phyloP scores from a whole-genome alignment of 768 basidiomycete species.

The Naematelia encephala region DNA sequence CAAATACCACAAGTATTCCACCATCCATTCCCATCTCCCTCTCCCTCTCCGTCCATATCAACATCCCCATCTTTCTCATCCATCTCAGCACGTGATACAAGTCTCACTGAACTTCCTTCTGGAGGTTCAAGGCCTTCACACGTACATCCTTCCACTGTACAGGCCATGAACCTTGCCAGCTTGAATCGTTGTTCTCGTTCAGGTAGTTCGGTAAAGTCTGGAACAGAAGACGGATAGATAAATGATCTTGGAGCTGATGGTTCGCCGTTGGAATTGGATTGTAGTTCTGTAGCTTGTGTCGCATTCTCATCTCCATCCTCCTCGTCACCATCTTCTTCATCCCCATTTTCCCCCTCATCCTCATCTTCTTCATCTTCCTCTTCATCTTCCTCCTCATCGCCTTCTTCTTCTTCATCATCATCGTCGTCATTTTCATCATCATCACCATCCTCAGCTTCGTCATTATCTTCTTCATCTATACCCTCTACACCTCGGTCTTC shows the following conservation, averaged over 20 bases:
- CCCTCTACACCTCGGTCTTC: slow-evolving; percentile 11
- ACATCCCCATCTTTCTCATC: slow-evolving; percentile 66
- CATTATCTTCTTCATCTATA: slow-evolving; percentile 9
- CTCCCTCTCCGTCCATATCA: slow-evolving; percentile 58
- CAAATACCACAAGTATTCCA: slow-evolving; percentile 46
- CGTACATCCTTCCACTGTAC: slow-evolving; percentile 58
- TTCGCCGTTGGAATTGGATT: background rate
- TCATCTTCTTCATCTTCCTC: slow-evolving; percentile 11
- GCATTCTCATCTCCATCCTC: slow-evolving; percentile 16
- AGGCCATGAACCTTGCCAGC: slow-evolving; percentile 76
- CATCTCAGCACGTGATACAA: slow-evolving; percentile 47
- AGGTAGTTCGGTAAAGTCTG: slow-evolving; percentile 24
- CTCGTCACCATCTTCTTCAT: slow-evolving; percentile 8
- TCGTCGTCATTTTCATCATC: slow-evolving; percentile 13
- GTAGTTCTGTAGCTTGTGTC: slow-evolving; percentile 5
- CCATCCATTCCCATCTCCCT: slow-evolving; percentile 61
- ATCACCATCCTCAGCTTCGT: slow-evolving; percentile 12
- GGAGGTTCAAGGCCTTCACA: slow-evolving; percentile 73
- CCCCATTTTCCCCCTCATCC: slow-evolving; percentile 2
- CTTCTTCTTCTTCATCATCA: slow-evolving; percentile 7
- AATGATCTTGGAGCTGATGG: background rate
- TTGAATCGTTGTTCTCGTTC: slow-evolving; percentile 53
- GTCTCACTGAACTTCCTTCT: slow-evolving; percentile 59
- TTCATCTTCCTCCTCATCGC: slow-evolving; percentile 2
- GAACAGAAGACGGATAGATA: slow-evolving; percentile 25